Percentiles rank a stretch among this genome's conserved stretches.
These are phyloP conservation scores for Aulographum hederae DNA, from an alignment of 2,329 filamentous ascomycete species.

Conservation along the genomic window DNA sequence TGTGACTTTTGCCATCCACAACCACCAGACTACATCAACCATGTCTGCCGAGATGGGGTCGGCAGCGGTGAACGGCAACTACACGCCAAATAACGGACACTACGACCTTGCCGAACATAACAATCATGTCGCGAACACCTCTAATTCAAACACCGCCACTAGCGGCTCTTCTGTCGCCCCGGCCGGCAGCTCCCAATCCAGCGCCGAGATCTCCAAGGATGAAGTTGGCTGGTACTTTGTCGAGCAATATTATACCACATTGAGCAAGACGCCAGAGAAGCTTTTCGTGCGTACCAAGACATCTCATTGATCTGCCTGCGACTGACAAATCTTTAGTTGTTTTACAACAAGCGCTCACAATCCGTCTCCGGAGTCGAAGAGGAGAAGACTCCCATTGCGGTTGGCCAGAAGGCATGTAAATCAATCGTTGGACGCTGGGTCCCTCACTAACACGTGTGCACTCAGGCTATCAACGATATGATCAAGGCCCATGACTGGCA, in stretches of 20 bases:
- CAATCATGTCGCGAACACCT: neutral
- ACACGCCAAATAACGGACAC: too few relatives aligned
- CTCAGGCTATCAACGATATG: slow-evolving; percentile 84
- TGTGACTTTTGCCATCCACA: too few relatives aligned
- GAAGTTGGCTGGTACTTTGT: slow-evolving; percentile 99
- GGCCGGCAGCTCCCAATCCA: slow-evolving; percentile 6
- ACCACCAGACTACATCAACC: too few relatives aligned
- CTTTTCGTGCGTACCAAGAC: slow-evolving; percentile 41
- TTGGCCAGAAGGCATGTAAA: slow-evolving; percentile 63
- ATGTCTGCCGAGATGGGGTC: too few relatives aligned
- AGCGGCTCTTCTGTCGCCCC: slow-evolving; percentile 6
- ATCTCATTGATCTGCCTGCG: neutral
- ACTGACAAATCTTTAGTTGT: slow-evolving; percentile 36
- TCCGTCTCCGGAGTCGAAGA: slow-evolving; percentile 87
- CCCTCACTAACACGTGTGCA: slow-evolving; percentile 8
- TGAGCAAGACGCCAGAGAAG: slow-evolving; percentile 87
- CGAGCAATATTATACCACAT: slow-evolving; percentile 95
- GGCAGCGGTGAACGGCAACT: too few relatives aligned
- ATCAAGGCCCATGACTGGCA: slow-evolving; percentile 89
- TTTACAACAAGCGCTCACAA: slow-evolving; percentile 92
- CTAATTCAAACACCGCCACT: slow-evolving; percentile 1
- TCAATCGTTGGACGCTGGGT: too few relatives aligned
- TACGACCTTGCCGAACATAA: neutral
- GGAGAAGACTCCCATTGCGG: slow-evolving; percentile 67
- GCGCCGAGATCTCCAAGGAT: slow-evolving; percentile 49